Evolutionary conservation across 495 filamentous ascomycete species (phyloP), one percentile per base, ranked within the genome.

Genomic region (Wilcoxina mikolae): DNA sequence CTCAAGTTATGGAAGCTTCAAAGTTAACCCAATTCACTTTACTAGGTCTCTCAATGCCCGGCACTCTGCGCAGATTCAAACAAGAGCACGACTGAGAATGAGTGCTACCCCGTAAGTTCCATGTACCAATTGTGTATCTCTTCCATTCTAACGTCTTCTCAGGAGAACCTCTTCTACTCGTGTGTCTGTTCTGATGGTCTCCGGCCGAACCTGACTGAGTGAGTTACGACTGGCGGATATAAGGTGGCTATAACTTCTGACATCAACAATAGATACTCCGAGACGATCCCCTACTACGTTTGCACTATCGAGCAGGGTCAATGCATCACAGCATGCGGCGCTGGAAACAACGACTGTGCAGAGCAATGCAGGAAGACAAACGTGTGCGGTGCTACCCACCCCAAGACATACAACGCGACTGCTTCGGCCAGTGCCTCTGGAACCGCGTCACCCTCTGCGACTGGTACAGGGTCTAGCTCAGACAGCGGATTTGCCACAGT

Each of bases 281-380:
- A 78, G 63, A 85, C 82, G 12, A 74, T 85, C 45, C 79, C 82
- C n/a, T 85, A 80, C 71, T 84, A 71, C 67, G 68, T 75, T 60
- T 85, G 82, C 70, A 76, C 73, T 0, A 71, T 78, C 54, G 65
- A 71, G 56, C 74, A 73, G 59, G 74, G 72, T 58, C 67, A 79
- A 46, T 85, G 82, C 56, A 76, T 78, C 27, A 58, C 55, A 2
- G 66, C 66, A 51, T 85, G 82, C 65, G 41, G 45, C 25, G 3
- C 18, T 18, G 66, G 65, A 18, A 67, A 78, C 61, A 71, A 71
- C 20, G 49, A 55, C 35, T 85, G 82, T 58, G 71, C 75, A 52
- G 64, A 64, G 29, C 53, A 64, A 7, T 85, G 82, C 68, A 72
- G 77, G 35, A 60, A 67, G 23, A 60, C 76, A 31, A 68, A 83